Base-by-base conservation (phyloP, 1,284 basidiomycete genomes). In the Melampsora larici-populina region DNA sequence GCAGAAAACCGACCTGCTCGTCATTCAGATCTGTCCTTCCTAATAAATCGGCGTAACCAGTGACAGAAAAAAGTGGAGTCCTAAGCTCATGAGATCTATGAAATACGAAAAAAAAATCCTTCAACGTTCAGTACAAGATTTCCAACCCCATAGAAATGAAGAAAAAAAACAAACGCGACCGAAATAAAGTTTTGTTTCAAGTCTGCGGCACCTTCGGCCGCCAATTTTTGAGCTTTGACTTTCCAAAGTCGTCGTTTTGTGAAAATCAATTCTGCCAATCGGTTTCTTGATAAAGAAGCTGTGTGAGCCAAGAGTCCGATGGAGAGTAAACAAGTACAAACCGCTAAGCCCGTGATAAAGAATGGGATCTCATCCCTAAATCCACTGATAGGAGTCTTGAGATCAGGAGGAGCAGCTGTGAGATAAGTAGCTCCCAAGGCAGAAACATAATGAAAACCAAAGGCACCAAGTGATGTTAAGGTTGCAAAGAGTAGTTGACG, bases 101-200 rank as follows among this genome's bases (percentile, higher is more conserved):
- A 46, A 24, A 21, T 15, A 7, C 67, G 17, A 40, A 55, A 21
- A 64, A n/a, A 21, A 51, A 21, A 29, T 29, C 21, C n/a, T 33
- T 36, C 18, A 36, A 43, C 24, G 26, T 70, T 31, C 8, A 64
- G n/a, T 29, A 26, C 24, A n/a, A 26, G 24, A n/a, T 29, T 15
- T 18, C 62, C 79, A 69, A 49, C 65, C 77, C 49, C 77, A 46
- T 46, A 18, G 17, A 17, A 13, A 49, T n/a, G 21, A 11, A 70
- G 46, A 73, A 70, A 46, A 70, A 46, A 70, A 64, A 78, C 79
- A 55, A 67, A 79, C 33, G 80, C 80, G 24, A 80, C 80, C 36
- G 79, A 79, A 70, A 80, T 80, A 60, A 80, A 80, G 36, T 80
- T 79, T 65, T 78, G 79, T 73, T 80, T 80, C 72, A 79, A 62